These are phyloP conservation scores for Oryza punctata DNA, from an alignment of 176 grass and related monocot species.

Conservation along the genomic window DNA sequence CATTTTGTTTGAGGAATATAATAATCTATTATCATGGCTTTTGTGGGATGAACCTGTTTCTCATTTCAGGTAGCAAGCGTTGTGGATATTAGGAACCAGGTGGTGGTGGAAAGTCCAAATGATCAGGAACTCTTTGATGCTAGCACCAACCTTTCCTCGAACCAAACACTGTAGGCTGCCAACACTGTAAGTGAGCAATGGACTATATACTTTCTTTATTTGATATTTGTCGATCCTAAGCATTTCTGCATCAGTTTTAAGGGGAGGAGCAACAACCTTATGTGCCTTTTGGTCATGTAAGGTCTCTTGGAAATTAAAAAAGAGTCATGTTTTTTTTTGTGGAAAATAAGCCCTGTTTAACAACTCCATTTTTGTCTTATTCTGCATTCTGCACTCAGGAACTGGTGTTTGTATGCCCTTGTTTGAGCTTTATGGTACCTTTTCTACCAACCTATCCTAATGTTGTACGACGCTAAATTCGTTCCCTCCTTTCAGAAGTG, in stretches of 20 bases:
- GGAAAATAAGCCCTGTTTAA: conserved; percentile 9
- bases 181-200: background rate
- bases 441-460: conserved; percentile 11
- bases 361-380: background rate
- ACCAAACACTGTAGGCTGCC: background rate
- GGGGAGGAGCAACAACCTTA: background rate
- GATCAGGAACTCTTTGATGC: background rate
- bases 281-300: background rate
- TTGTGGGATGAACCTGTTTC: background rate
- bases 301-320: background rate
- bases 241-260: conserved; percentile 8
- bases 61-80: background rate
- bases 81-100: background rate
- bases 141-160: background rate
- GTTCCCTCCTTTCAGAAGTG: conserved; percentile 25
- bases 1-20: background rate
- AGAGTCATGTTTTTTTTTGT: background rate
- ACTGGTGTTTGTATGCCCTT: background rate
- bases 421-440: conserved; percentile 17
- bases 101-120: background rate
- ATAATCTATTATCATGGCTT: background rate
- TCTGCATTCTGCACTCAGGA: conserved; percentile 7
- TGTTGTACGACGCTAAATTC: background rate
- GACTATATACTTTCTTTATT: conserved; percentile 8
- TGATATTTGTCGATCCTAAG: background rate